Evolutionary conservation across 495 filamentous ascomycete species (phyloP).

Genomic region (Xylaria venustula): DNA sequence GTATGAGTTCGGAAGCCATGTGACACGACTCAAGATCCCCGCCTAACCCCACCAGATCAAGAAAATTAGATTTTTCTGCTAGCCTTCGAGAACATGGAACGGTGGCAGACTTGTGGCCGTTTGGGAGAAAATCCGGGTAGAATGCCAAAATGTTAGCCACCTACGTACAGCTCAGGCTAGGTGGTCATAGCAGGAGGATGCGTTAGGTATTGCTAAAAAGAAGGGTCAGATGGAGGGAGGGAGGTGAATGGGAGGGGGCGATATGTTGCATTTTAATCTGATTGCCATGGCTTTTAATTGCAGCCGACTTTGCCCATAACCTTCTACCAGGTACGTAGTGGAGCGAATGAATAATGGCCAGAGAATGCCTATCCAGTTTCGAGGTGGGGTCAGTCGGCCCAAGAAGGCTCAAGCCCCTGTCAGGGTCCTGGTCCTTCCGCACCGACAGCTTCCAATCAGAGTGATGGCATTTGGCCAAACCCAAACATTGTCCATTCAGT

Average conservation of each 20-base stretch:
- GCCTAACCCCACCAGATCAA: background rate
- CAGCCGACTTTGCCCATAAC: no score
- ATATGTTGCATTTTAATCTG: background rate
- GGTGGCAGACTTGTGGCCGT: no score
- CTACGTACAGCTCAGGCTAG: no score
- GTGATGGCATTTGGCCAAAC: background rate
- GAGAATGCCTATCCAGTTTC: background rate
- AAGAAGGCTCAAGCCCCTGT: background rate
- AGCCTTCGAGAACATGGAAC: no score
- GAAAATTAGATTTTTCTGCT: no score
- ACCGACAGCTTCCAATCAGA: background rate
- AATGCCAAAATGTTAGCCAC: no score
- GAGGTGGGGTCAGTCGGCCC: background rate
- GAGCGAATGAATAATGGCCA: no score
- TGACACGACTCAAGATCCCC: constrained; percentile 1
- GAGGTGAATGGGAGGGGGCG: background rate
- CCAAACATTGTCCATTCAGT: background rate
- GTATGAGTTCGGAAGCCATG: background rate
- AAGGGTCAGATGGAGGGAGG: no score
- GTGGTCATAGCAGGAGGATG: no score
- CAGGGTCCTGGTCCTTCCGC: constrained; percentile 1
- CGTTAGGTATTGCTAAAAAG: no score
- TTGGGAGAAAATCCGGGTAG: no score
- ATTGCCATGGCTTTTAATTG: background rate
- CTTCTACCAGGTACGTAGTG: no score